Evolutionary conservation across 2,329 filamentous ascomycete species (phyloP), one percentile per base, ranked within the genome.

Genomic region (Neopestalotiopsis rosae): DNA sequence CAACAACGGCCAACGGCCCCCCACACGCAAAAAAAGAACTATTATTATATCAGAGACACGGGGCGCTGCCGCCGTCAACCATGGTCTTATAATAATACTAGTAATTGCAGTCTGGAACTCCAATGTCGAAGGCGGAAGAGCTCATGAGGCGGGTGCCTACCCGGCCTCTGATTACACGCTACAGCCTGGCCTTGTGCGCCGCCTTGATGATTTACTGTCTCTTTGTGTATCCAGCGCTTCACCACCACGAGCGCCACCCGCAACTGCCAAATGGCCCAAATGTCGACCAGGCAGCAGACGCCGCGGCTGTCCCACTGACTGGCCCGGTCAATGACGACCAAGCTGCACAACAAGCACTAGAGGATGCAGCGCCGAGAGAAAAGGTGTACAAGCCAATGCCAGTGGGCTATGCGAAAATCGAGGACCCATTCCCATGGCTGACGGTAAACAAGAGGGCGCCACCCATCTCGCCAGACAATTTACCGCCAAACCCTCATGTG

Each of bases 351-450:
- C 34, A 38, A 10, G 6, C 65, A n/a, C 30, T 49, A 28, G 58
- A 32, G 61, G 68, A 68, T 14, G 49, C 52, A 63, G 52, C 68
- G 64, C 59, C 58, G 57, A 61, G 66, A 17, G 75, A 75, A 32
- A 80, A 79, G 42, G 74, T 75, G 20, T 79, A 77, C 69, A 82
- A 82, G 68, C 78, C 79, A 3, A 70, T 74, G 3, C 70, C 74
- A 13, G 65, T 73, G 14, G 71, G 71, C 12, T 74, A 71, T 12
- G 67, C 73, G 14, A 76, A 79, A 2, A 75, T 82, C 32, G 72
- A 75, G 10, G 81, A 83, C 71, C 80, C 81, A 9, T 83, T 82
- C 71, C 80, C 80, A 1, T 76, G 79, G 68, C 72, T 83, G 67
- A 78, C 76, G 5, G 66, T 72, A 28, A 77, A 77, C 17, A 68